Base-by-base conservation (phyloP, 1,284 basidiomycete genomes). In the Moesziomyces globuligerus region DNA sequence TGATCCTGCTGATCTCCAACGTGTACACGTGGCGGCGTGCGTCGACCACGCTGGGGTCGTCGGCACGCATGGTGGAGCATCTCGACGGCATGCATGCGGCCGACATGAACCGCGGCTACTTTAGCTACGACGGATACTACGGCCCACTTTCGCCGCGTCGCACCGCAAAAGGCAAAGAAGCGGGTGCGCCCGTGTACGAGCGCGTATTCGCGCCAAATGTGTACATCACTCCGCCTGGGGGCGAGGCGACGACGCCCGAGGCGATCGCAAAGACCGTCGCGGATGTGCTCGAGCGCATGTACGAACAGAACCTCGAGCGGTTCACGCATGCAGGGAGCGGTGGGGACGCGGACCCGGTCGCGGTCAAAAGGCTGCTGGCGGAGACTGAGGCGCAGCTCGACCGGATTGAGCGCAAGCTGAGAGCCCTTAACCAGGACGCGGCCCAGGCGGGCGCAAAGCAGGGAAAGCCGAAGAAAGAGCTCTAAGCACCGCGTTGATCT, bases 331-430 rank as follows among this genome's bases (percentile, higher is more conserved):
- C 13, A 23, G n/a, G 32, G 43, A 7, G 48, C 29, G 25, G 29
- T 28, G 24, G 37, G 24, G 34, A 43, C 38, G 81, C 83, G 62
- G 85, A 85, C 62, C 83, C 91, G 73, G 88, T 89, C 72, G 70
- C 81, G 49, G 83, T 89, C 25, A 58, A 58, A 44, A 47, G 38
- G 40, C 18, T 68, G 43, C 34, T 68, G 3, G 48, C 37, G 1
- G 54, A 68, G 32, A 53, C 65, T 1, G 89, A 90, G 75, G 84
- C 85, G 49, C 84, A 87, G 57, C 84, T 89, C 18, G 83, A 81
- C 40, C 51, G 74, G 20, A 83, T 90, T 28, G 84, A 86, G 58
- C 83, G 85, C 43, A 36, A 55, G 17, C 48, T 75, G 39, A 59
- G 48, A 44, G 61, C 49, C 29, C 41, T 58, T 18, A 55, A 51